Percentiles rank a stretch among this genome's conserved stretches.
Evolutionary conservation across 148 eudicot species (phyloP).

Genomic region (Rhododendron kiyosumense): DNA sequence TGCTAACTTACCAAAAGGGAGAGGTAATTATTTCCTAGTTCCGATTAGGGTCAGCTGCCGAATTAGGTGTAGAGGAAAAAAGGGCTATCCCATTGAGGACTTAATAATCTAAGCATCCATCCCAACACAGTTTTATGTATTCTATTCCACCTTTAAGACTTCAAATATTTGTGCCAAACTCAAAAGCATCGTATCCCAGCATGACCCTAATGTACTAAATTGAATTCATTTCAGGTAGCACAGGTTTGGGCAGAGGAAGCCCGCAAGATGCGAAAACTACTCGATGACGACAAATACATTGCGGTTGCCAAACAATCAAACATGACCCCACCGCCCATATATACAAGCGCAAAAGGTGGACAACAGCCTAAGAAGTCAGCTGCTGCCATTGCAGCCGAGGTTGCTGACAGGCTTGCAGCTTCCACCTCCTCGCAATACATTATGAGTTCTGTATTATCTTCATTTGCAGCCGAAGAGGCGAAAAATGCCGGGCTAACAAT

Average conservation of each 20-base stretch:
- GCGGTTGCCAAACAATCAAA: slow-evolving; percentile 25
- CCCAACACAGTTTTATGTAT: background rate
- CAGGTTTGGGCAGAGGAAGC: slow-evolving; percentile 70
- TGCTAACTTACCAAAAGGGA: background rate
- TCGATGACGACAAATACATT: slow-evolving; percentile 55
- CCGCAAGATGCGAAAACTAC: slow-evolving; percentile 48
- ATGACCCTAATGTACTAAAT: background rate
- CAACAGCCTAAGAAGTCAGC: slow-evolving; percentile 55
- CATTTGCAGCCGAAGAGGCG: slow-evolving; percentile 90
- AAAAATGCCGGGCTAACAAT: slow-evolving; percentile 48
- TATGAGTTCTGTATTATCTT: slow-evolving; percentile 82
- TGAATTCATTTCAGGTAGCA: slow-evolving; percentile 54
- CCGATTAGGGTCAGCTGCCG: background rate
- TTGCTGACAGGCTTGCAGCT: slow-evolving; percentile 90
- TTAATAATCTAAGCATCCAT: background rate
- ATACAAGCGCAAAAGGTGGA: slow-evolving; percentile 27
- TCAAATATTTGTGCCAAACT: background rate
- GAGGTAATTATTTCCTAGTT: background rate
- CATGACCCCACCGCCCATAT: slow-evolving; percentile 15
- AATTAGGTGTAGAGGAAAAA: background rate
- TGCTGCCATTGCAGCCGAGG: slow-evolving; percentile 85
- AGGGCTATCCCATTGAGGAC: background rate
- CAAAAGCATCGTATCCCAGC: background rate
- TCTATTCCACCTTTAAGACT: background rate
- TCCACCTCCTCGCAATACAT: slow-evolving; percentile 80